Evolutionary conservation across 2,329 filamentous ascomycete genomes (phyloP).

Genomic region (Exophiala sideris): DNA sequence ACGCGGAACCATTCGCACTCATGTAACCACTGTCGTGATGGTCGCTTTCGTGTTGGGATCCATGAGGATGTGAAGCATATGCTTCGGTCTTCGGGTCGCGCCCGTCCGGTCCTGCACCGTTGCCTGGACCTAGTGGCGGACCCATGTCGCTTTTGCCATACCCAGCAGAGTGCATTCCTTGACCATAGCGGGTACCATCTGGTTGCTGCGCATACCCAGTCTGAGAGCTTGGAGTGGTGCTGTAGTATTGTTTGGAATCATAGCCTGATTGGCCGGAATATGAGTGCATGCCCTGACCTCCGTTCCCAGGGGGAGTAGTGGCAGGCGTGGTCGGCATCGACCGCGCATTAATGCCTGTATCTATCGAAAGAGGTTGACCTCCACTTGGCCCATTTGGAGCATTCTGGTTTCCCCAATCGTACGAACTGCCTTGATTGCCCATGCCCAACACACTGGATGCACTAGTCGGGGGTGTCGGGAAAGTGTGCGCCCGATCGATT

Average conservation of each 20-base stretch:
- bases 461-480: slow-evolving; percentile 89
- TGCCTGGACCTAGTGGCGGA: slow-evolving; percentile 64
- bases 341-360: slow-evolving; percentile 72
- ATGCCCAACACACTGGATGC: slow-evolving; percentile 82
- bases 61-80: slow-evolving; percentile 50
- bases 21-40: slow-evolving; percentile 75
- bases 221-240: slow-evolving; percentile 62
- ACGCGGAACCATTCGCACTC: slow-evolving; percentile 69
- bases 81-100: slow-evolving; percentile 68
- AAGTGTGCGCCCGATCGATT: slow-evolving; percentile 83
- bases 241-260: slow-evolving; percentile 78
- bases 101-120: slow-evolving; percentile 58
- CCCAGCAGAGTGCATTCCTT: slow-evolving; percentile 49
- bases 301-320: slow-evolving; percentile 77
- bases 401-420: slow-evolving; percentile 70
- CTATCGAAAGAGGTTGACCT: slow-evolving; percentile 73
- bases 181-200: slow-evolving; percentile 66
- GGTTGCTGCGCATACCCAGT: slow-evolving; percentile 66
- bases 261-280: slow-evolving; percentile 73
- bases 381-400: slow-evolving; percentile 61
- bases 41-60: slow-evolving; percentile 66
- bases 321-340: slow-evolving; percentile 90
- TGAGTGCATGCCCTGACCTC: slow-evolving; percentile 72
- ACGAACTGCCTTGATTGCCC: slow-evolving; percentile 68
- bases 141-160: slow-evolving; percentile 89